Evolutionary conservation across 2,329 filamentous ascomycete genomes (phyloP), one percentile per base, ranked within the genome.

Genomic region (Ascocoryne sarcoides): DNA sequence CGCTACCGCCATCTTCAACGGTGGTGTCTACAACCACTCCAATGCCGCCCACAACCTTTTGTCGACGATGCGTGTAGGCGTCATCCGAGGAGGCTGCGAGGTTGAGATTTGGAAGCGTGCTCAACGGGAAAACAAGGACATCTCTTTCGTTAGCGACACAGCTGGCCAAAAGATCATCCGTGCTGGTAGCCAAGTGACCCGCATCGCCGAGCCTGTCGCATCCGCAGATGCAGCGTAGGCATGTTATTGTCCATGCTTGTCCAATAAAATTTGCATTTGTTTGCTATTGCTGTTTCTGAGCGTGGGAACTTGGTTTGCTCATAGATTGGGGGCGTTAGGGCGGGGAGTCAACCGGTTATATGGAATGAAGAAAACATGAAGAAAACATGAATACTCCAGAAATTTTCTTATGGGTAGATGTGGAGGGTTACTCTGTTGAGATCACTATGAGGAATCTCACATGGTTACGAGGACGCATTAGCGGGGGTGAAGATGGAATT

Each of bases 41-140:
- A 93, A 93, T 66, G 86, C 84, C 41, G 86, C 86, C 26, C 86
- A 93, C 72, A 93, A 93, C 67, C 65, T 92, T 46, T 73, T 93
- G 48, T 88, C 83, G 5, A 92, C 84, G 52, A 92, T 92, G 84
- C 76, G 86, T 53, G 80, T 92, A 10, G 86, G 84, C 63, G 85
- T 93, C 36, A 82, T 93, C 49, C 83, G 84, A 38, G 86, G 86
- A 49, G 86, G 86, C 32, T 87, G 84, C 61, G 86, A 92, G 63
- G 86, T 93, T 19, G 86, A 93, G 71, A 88, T 92, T 65, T 93
- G 86, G 86, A 92, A 92, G 76, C 81, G 84, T 31, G 78, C 83
- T 42, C 82, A 89, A 63, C 76, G 79, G 55, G 84, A 89, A 66
- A 86, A 84, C 70, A 89, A 90, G 70, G 84, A 89, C 54, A 73